Base-by-base conservation (phyloP, 129 eudicot species). In the Centella asiatica region DNA sequence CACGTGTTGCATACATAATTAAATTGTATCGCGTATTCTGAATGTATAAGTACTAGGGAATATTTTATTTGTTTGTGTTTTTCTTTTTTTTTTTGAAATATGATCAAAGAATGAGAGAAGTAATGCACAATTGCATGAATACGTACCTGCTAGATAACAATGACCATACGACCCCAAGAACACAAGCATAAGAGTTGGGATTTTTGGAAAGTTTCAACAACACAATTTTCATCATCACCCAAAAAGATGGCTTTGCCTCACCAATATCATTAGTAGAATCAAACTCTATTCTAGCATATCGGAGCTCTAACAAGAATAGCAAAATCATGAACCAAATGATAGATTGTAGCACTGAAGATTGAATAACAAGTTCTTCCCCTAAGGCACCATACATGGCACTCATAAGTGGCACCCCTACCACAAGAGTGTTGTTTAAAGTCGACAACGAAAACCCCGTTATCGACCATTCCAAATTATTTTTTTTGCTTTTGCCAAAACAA, bases 351-450 rank as follows among this genome's bases (percentile, higher is more conserved):
- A 78, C 74, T 0, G 77, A 73, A 0, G 83, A 69, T 40, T 80
- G 88, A 9, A 87, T 76, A 6, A 76, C 80, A 6, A 87, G 63
- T 11, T 78, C 77, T 46, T 20, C 73, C 3, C 88, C 93, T 1
- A 68, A 3, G 0, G 67, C 31, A 36, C 88, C 88, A 55, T 78
- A 83, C 88, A 87, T 81, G 60, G 88, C 86, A 32, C 62, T 59
- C 64, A 84, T 56, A 27, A 87, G 57, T 0, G 93, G 88, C 18
- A 84, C 84, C 7, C 95, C 88, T 0, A 87, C 85, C 7, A 87
- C 77, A 17, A 87, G 78, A 12, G 88, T 45, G 18, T 83, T 87
- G 31, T 26, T 80, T 47, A 87, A 37, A 25, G 71, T 75, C 13
- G 74, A 65, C 19, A 84, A 18, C 1, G 88, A 81, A 63, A 80